These are phyloP conservation scores for Ophiostoma tasmaniense DNA, from an alignment of 2,329 filamentous ascomycete species.

Conservation along the genomic window DNA sequence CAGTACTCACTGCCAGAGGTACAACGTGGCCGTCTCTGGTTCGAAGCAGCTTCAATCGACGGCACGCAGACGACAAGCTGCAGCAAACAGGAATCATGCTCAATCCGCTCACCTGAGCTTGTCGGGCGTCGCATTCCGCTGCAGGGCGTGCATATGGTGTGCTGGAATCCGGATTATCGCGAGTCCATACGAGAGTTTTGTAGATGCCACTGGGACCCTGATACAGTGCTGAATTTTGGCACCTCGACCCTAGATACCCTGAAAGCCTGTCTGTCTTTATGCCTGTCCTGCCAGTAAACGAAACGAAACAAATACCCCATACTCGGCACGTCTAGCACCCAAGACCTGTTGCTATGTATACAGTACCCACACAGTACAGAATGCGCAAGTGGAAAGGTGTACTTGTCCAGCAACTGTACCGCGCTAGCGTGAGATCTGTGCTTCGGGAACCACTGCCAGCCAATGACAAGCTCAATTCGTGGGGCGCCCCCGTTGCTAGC, in stretches of 20 bases:
- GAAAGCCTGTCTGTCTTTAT: neutral
- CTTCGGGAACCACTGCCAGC: slow-evolving; percentile 13
- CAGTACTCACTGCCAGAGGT: neutral
- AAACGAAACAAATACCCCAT: slow-evolving; percentile 6
- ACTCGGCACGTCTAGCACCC: neutral
- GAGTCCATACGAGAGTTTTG: neutral
- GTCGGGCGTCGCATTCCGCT: neutral
- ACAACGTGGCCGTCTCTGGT: slow-evolving; percentile 16
- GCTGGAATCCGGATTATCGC: neutral
- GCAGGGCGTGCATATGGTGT: neutral
- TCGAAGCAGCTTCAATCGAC: slow-evolving; percentile 8
- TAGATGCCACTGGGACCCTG: neutral
- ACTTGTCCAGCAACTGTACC: neutral
- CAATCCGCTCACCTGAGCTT: neutral
- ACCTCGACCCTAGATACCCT: neutral
- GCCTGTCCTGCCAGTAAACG: neutral
- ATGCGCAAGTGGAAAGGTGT: neutral
- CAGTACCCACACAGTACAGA: neutral
- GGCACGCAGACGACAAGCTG: neutral
- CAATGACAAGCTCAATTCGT: slow-evolving; percentile 14
- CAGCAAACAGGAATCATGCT: neutral
- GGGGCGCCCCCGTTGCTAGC: neutral
- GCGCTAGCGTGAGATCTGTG: slow-evolving; percentile 17
- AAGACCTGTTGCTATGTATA: neutral
- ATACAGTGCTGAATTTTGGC: neutral